Conservation (phyloP, 192 early-diverging fungal genomes). For the Entomortierella beljakovae region DNA sequence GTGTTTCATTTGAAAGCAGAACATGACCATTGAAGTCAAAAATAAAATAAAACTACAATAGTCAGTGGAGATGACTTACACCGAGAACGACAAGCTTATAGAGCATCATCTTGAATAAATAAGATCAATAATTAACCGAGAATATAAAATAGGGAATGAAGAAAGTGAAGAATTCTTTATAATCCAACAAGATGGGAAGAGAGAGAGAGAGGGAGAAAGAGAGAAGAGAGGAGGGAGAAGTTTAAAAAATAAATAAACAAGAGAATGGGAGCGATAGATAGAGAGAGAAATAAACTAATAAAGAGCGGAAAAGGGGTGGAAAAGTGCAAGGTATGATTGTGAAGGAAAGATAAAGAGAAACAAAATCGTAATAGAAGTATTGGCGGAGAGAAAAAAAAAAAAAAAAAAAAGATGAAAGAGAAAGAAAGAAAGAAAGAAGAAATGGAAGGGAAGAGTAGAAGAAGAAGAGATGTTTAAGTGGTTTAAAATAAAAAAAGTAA, state of each 20-base stretch:
- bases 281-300: no score
- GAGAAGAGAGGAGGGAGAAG: not conserved
- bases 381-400: not conserved
- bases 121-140: not conserved
- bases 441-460: not conserved
- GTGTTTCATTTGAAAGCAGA: not conserved
- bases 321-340: not conserved
- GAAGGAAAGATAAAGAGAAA: not conserved
- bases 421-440: not conserved
- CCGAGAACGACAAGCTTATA: conserved; percentile 96
- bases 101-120: conserved; percentile 79
- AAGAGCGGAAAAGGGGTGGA: not conserved
- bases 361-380: not conserved
- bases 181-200: not conserved
- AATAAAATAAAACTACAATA: not conserved
- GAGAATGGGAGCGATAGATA: not conserved
- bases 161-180: not conserved
- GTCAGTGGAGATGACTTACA: conserved; percentile 74
- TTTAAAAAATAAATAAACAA: not conserved
- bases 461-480: not conserved
- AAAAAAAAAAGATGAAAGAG: conserved; percentile 5
- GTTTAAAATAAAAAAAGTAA: not conserved
- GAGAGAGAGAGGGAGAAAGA: not conserved
- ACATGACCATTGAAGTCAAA: not conserved
- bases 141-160: not conserved